These are phyloP conservation scores for Bauhinia variegata DNA, from an alignment of 306 rosid genomes.

Conservation along the genomic window DNA sequence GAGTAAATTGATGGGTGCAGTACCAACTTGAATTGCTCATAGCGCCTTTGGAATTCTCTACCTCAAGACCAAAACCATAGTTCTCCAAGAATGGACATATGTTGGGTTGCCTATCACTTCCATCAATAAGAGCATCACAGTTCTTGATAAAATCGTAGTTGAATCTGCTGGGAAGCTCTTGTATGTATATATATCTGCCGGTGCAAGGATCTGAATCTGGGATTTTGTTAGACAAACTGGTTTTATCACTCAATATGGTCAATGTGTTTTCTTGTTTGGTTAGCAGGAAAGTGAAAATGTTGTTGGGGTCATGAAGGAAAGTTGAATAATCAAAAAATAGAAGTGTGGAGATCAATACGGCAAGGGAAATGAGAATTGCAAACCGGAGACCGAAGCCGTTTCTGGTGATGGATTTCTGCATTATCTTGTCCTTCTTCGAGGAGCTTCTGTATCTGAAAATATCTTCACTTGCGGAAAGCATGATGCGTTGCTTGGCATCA, in stretches of 20 bases:
- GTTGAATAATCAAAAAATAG: slow-evolving; percentile 52
- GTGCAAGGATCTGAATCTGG: slow-evolving; percentile 47
- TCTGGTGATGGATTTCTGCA: slow-evolving; percentile 43
- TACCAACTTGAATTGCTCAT: slow-evolving; percentile 57
- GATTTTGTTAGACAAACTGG: neutral
- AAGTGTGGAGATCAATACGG: slow-evolving; percentile 41
- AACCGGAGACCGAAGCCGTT: slow-evolving; percentile 52
- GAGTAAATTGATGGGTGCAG: slow-evolving; percentile 73
- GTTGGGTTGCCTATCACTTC: slow-evolving; percentile 58
- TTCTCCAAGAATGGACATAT: slow-evolving; percentile 73
- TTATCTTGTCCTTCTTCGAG: neutral
- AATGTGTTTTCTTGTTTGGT: slow-evolving; percentile 31
- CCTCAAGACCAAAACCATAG: slow-evolving; percentile 64
- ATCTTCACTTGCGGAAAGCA: neutral
- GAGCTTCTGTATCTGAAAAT: neutral
- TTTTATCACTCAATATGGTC: slow-evolving; percentile 13
- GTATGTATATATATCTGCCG: slow-evolving; percentile 69
- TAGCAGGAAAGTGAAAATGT: slow-evolving; percentile 28
- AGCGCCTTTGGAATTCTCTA: slow-evolving; percentile 42
- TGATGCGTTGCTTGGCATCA: neutral
- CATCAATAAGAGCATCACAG: slow-evolving; percentile 66
- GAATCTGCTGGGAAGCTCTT: slow-evolving; percentile 65
- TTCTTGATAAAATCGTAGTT: slow-evolving; percentile 54
- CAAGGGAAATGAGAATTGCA: slow-evolving; percentile 46
- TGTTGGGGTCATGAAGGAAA: slow-evolving; percentile 32